These are phyloP conservation scores for Exophiala aquamarina DNA, from an alignment of 2,329 filamentous ascomycete species.

Conservation along the genomic window DNA sequence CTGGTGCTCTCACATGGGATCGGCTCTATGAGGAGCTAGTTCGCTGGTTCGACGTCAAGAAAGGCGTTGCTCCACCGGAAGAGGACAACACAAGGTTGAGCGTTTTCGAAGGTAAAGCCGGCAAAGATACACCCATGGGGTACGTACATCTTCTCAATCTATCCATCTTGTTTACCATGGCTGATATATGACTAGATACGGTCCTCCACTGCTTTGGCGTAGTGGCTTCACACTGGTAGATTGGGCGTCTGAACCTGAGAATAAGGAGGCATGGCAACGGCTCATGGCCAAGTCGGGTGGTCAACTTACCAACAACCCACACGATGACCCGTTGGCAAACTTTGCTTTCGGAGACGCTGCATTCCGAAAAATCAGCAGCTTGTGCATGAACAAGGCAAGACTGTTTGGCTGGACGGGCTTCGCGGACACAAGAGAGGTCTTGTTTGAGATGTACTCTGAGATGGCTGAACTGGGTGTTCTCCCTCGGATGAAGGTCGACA, in stretches of 20 bases:
- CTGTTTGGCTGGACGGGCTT: slow-evolving; percentile 25
- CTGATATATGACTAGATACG: slow-evolving; percentile 18
- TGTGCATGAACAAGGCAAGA: slow-evolving; percentile 21
- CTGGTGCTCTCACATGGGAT: slow-evolving; percentile 46
- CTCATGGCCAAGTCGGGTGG: slow-evolving; percentile 41
- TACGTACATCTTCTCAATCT: slow-evolving; percentile 25
- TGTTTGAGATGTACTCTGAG: slow-evolving; percentile 25
- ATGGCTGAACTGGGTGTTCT: slow-evolving; percentile 15
- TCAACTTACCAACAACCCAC: slow-evolving; percentile 23
- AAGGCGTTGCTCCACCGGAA: slow-evolving; percentile 23
- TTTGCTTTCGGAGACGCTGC: slow-evolving; percentile 21
- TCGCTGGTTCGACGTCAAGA: slow-evolving; percentile 42
- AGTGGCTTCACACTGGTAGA: slow-evolving; percentile 42
- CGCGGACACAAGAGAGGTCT: slow-evolving; percentile 24
- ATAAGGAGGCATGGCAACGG: slow-evolving; percentile 47
- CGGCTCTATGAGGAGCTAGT: slow-evolving; percentile 49
- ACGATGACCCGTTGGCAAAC: slow-evolving; percentile 19
- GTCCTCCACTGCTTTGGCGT: slow-evolving; percentile 37
- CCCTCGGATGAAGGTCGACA: too few species aligned
- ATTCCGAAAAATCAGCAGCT: slow-evolving; percentile 4
- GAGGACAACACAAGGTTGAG: slow-evolving; percentile 12
- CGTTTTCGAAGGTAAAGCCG: slow-evolving; percentile 9
- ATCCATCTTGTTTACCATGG: slow-evolving; percentile 1
- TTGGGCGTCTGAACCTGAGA: slow-evolving; percentile 47
- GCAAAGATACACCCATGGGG: slow-evolving; percentile 32